Evolutionary conservation across 2,329 filamentous ascomycete species (phyloP).

Genomic region (Venturia carpophila): DNA sequence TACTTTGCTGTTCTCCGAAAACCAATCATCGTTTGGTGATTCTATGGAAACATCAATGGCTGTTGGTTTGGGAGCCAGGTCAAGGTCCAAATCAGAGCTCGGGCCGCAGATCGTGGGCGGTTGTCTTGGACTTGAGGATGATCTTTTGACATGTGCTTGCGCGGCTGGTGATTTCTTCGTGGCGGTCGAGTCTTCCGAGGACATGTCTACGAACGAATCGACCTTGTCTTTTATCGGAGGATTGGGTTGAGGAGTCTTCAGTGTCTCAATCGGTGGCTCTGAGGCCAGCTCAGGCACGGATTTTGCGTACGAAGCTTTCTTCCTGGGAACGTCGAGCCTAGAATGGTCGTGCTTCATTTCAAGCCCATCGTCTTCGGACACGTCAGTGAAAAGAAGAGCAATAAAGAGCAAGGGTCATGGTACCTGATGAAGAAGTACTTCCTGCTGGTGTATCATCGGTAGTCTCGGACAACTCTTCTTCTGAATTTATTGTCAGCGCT

Average conservation of each 20-base stretch:
- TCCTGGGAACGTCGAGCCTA: not conserved
- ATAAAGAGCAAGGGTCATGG: not conserved
- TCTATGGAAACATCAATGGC: not conserved
- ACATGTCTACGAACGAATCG: not conserved
- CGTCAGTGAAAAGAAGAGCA: not conserved
- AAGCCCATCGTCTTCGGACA: not conserved
- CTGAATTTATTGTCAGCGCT: not conserved
- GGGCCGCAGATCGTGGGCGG: not conserved
- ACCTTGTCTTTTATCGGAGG: constrained; percentile 1
- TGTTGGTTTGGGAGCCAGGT: not conserved
- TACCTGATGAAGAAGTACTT: not conserved
- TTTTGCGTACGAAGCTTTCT: not conserved
- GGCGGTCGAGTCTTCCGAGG: not conserved
- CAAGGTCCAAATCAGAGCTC: not conserved
- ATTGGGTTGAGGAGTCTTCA: not conserved
- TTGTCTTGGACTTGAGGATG: not conserved
- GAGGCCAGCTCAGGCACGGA: not conserved
- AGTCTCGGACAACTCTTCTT: constrained; percentile 1
- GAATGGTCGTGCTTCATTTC: not conserved
- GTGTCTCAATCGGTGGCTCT: not conserved
- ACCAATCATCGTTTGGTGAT: constrained; percentile 2
- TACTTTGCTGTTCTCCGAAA: not conserved
- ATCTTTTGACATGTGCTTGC: not conserved
- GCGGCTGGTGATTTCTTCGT: not conserved
- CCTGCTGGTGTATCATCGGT: not conserved